Evolutionary conservation across 257 asterid species (phyloP).

Genomic region (Lavandula angustifolia): DNA sequence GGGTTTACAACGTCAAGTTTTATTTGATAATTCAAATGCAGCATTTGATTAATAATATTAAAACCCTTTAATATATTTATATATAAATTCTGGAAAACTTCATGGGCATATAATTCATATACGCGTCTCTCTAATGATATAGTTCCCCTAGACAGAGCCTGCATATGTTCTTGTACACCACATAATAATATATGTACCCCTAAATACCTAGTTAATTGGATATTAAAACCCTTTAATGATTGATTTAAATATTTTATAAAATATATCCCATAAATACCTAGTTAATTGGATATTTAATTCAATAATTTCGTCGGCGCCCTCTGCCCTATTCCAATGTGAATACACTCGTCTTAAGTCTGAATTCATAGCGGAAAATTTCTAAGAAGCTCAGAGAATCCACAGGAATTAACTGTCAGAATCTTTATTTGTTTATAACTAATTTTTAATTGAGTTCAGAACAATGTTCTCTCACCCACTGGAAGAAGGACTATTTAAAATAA

Average conservation of each 20-base stretch:
- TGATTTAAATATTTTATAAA: conserved; percentile 11
- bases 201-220: too few relatives aligned
- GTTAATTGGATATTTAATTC: conserved; percentile 3
- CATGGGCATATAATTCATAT: background rate
- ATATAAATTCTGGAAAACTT: background rate
- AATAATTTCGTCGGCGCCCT: conserved; percentile 31
- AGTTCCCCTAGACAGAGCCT: background rate
- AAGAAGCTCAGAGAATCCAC: conserved; percentile 15
- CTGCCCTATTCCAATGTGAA: conserved; percentile 28
- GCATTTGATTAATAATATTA: background rate
- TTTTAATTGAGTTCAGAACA: background rate
- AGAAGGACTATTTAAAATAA: conserved; percentile 7
- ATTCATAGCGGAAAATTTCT: conserved; percentile 15
- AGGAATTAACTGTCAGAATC: conserved; percentile 38
- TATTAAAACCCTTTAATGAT: too few relatives aligned
- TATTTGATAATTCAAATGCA: background rate
- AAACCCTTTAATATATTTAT: too few relatives aligned
- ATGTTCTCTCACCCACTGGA: background rate
- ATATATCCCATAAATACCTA: background rate
- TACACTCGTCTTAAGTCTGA: conserved; percentile 26
- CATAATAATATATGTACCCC: conserved; percentile 12
- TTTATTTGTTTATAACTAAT: background rate
- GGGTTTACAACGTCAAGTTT: background rate
- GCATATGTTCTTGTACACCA: conserved; percentile 13
- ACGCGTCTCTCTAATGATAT: conserved; percentile 22